phyloP scores from a whole-genome alignment of 2,329 filamentous ascomycete genomes.

The Fusarium anthophilum region DNA sequence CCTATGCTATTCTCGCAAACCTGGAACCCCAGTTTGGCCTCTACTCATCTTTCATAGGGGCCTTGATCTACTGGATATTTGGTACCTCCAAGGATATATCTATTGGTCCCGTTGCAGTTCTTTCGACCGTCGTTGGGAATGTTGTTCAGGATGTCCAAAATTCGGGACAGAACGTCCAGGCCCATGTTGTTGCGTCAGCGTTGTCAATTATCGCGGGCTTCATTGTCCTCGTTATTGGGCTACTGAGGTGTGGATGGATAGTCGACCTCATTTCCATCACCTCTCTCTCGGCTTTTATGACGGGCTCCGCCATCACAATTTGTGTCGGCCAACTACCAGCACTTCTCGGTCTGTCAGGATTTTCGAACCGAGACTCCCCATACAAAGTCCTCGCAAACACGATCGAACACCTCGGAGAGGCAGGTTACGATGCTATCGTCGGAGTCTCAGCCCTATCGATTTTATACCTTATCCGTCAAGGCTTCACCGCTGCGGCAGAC shows the following conservation, averaged over 20 bases:
- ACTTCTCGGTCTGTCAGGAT: constrained; percentile 80
- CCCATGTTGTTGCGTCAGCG: constrained; percentile 78
- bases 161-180: constrained; percentile 64
- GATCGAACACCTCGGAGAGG: constrained; percentile 73
- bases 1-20: constrained; percentile 85
- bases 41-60: constrained; percentile 91
- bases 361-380: constrained; percentile 80
- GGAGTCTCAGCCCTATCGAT: constrained; percentile 83
- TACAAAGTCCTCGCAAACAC: constrained; percentile 87
- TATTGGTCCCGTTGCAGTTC: constrained; percentile 94
- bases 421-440: constrained; percentile 83
- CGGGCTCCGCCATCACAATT: constrained; percentile 92
- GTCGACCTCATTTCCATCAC: constrained; percentile 93
- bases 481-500: constrained; percentile 72
- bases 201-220: constrained; percentile 80
- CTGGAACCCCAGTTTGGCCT: constrained; percentile 86
- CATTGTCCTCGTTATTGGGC: constrained; percentile 81
- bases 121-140: constrained; percentile 89
- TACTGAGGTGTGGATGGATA: constrained; percentile 85
- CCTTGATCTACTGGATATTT: constrained; percentile 96
- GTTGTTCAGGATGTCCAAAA: constrained; percentile 73
- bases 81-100: constrained; percentile 99
- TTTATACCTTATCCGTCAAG: constrained; percentile 78
- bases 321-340: constrained; percentile 82
- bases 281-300: constrained; percentile 96